phyloP scores from a whole-genome alignment of 495 filamentous ascomycete genomes.

The Penicillium psychrofluorescens region DNA sequence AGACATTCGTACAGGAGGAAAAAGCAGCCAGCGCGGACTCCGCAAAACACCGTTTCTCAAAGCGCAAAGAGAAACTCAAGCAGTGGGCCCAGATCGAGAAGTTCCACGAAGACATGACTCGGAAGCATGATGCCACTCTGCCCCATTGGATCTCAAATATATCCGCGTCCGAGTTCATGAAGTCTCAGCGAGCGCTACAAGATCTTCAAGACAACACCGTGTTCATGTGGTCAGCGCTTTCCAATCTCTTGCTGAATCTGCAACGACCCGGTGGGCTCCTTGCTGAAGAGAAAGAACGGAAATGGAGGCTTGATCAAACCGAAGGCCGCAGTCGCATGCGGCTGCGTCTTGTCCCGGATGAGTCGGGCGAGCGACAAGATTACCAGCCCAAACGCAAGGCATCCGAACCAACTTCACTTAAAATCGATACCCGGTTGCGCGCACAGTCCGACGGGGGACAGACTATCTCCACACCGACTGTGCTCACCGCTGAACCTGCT shows the following conservation, averaged over 20 bases:
- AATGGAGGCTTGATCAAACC: constrained; percentile 90
- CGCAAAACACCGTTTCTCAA: constrained; percentile 56
- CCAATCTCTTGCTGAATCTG: constrained; percentile 65
- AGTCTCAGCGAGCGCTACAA: constrained; percentile 78
- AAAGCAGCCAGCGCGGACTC: constrained; percentile 70
- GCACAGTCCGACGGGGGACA: constrained; percentile 22
- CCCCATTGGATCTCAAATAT: constrained; percentile 92
- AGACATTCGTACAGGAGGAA: constrained; percentile 71
- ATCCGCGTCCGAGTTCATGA: constrained; percentile 82
- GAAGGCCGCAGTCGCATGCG: constrained; percentile 96
- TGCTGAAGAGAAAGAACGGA: constrained; percentile 53
- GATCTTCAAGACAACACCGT: constrained; percentile 83
- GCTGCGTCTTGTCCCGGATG: constrained; percentile 72
- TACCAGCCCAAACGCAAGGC: constrained; percentile 81
- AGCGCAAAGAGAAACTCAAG: constrained; percentile 73
- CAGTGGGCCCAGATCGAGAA: constrained; percentile 65
- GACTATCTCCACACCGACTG: constrained; percentile 26
- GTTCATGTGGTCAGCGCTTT: constrained; percentile 66
- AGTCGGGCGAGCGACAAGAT: constrained; percentile 55
- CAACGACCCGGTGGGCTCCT: constrained; percentile 72
- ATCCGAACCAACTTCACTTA: constrained; percentile 36
- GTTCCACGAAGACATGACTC: constrained; percentile 59
- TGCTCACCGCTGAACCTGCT: constrained; percentile 17
- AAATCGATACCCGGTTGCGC: constrained; percentile 28
- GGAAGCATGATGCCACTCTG: constrained; percentile 74